Percentiles rank a stretch among this genome's conserved stretches.
Conservation (phyloP, 768 basidiomycete genomes). For the Rhodosporidiobolus odoratus region DNA sequence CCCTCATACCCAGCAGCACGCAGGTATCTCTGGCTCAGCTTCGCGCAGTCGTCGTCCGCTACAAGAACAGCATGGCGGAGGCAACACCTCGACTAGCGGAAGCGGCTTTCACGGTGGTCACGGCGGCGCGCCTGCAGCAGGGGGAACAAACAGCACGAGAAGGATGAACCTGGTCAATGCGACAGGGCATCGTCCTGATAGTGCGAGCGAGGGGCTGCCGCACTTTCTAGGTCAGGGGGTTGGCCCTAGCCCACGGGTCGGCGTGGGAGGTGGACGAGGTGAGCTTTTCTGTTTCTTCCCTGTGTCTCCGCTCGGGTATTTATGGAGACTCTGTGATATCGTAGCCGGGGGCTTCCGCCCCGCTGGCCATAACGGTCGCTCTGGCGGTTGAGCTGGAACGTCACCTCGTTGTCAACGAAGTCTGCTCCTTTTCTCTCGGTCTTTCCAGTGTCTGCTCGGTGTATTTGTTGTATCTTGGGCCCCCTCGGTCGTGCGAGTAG, state of each 20-base stretch:
- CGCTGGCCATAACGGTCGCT: neutral
- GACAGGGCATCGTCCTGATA: neutral
- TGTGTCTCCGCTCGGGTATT: neutral
- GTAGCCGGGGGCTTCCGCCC: slow-evolving; percentile 1
- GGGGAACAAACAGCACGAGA: neutral
- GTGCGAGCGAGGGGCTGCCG: neutral
- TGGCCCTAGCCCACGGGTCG: neutral
- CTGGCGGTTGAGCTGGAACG: neutral
- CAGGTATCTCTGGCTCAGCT: neutral
- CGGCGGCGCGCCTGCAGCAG: neutral
- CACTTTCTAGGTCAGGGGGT: neutral
- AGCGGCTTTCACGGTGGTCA: neutral
- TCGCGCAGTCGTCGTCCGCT: neutral
- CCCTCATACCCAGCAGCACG: neutral
- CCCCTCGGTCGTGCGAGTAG: too few species aligned
- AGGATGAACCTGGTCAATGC: neutral
- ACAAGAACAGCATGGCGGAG: neutral
- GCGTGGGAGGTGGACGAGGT: neutral
- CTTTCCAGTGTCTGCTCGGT: neutral
- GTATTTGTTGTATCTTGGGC: too few species aligned
- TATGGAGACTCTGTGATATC: too few species aligned
- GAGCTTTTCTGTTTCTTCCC: neutral
- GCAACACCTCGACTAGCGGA: neutral
- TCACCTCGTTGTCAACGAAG: neutral
- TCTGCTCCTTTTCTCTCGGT: too few species aligned